Evolutionary conservation across 2,329 filamentous ascomycete genomes (phyloP), one percentile per base, ranked within the genome.

Genomic region (Fusarium pininemorale): DNA sequence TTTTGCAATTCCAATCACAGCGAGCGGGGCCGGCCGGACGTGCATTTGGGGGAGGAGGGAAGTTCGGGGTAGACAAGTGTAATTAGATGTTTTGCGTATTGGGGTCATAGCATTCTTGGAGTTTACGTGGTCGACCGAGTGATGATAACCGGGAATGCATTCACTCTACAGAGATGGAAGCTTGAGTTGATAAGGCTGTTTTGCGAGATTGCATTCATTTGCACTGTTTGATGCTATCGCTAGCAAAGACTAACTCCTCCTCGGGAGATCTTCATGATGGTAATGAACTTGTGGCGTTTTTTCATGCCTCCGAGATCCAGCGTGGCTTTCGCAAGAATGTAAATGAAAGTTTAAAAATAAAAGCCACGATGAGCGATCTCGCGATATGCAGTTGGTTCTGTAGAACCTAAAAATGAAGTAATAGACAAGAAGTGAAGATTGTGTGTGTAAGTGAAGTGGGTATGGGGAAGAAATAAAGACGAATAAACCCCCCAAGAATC

Each of bases 301-400:
- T 61, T 35, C 35, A 28, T 64, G 47, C 57, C 66, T 63, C 45
- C 44, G 58, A 54, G 53, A 56, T 53, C 72, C 69, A 66, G 53
- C 64, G 60, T 63, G 62, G 72, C 69, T 72, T 59, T 44, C 38
- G 50, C 32, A 74, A 63, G 69, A 75, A 66, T 73, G 60, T 74
- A 63, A 75, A 73, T 39, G 64, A 75, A 75, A 66, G 48, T 37
- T 48, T 48, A 59, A 75, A 69, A 45, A 51, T 35, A 16, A 38
- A 39, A 69, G 64, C 72, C 72, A 75, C 72, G 35, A 50, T 30
- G 55, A 39, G 38, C 45, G 51, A 48, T 60, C 50, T 51, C 55
- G 35, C 45, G 28, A 54, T 74, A 58, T 71, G 66, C 54, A 74
- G 66, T 48, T 39, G 53, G 39, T 44, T 47, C 44, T 60, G 41